Evolutionary conservation across 2,329 filamentous ascomycete species (phyloP).

Genomic region (Sporothrix brunneoviolacea): DNA sequence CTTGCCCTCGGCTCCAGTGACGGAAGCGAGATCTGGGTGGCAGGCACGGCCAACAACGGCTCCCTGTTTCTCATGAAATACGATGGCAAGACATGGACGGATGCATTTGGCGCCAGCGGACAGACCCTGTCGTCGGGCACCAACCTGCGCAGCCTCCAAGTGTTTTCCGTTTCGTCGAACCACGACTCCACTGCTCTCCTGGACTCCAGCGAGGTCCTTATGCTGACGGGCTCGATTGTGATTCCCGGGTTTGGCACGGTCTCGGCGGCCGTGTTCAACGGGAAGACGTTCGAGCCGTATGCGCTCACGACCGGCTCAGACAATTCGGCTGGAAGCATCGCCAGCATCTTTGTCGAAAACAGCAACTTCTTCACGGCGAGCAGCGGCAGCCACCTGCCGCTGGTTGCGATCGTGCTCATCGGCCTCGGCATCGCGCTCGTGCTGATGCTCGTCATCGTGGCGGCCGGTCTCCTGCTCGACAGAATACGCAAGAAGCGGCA

Average conservation of each 20-base stretch:
- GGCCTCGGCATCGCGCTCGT: conserved; percentile 71
- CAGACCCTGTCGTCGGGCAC: conserved; percentile 59
- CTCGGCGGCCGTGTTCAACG: conserved; percentile 84
- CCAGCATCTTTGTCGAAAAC: conserved; percentile 76
- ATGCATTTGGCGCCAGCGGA: conserved; percentile 43
- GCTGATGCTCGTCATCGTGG: conserved; percentile 70
- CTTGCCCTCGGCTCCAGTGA: conserved; percentile 68
- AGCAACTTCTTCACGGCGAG: conserved; percentile 62
- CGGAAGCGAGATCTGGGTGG: conserved; percentile 71
- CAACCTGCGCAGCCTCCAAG: conserved; percentile 69
- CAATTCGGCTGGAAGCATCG: conserved; percentile 65
- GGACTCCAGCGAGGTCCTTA: conserved; percentile 60
- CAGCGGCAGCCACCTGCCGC: conserved; percentile 50
- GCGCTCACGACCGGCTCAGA: conserved; percentile 61
- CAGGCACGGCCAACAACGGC: conserved; percentile 59
- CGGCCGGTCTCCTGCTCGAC: conserved; percentile 68
- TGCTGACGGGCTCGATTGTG: conserved; percentile 78
- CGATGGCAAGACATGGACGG: conserved; percentile 60
- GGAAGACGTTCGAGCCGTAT: conserved; percentile 70
- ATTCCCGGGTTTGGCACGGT: conserved; percentile 71
- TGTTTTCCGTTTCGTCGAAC: conserved; percentile 63
- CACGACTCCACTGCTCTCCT: conserved; percentile 63
- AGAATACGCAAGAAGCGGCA: conserved; percentile 69
- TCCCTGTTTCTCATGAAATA: conserved; percentile 77
- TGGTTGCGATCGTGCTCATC: conserved; percentile 75